Conservation (phyloP, 495 filamentous ascomycete genomes). For the Neurospora terricola region DNA sequence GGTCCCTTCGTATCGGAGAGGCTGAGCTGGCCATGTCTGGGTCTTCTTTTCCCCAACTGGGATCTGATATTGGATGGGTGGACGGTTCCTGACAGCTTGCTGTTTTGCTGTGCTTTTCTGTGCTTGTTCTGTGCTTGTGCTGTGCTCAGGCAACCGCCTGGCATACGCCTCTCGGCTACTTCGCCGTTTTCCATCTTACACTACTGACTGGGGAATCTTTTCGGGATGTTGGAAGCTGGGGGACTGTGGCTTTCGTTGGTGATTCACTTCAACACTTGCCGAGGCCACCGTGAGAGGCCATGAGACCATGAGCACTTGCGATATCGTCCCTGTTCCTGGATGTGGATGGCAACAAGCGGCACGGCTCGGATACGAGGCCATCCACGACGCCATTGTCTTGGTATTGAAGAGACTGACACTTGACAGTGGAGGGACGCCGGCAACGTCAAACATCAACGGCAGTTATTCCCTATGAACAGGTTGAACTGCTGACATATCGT, state of each 20-base stretch:
- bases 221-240: background rate
- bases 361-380: background rate
- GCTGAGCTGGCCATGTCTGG: background rate
- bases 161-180: background rate
- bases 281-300: background rate
- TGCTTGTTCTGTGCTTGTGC: background rate
- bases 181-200: background rate
- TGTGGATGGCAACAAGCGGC: background rate
- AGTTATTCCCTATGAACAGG: background rate
- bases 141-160: background rate
- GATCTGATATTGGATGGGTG: background rate
- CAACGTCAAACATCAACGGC: background rate
- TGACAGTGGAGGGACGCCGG: background rate
- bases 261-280: background rate
- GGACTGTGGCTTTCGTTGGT: background rate
- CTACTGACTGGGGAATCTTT: background rate
- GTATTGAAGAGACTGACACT: background rate
- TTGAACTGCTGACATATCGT: background rate
- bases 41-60: background rate
- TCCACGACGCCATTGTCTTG: background rate
- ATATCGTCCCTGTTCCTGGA: background rate
- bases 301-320: background rate
- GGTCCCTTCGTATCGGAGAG: background rate
- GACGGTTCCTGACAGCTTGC: background rate
- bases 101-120: background rate